Base-by-base conservation (phyloP, 192 early-diverging fungal species). In the Obelidium mucronatum region DNA sequence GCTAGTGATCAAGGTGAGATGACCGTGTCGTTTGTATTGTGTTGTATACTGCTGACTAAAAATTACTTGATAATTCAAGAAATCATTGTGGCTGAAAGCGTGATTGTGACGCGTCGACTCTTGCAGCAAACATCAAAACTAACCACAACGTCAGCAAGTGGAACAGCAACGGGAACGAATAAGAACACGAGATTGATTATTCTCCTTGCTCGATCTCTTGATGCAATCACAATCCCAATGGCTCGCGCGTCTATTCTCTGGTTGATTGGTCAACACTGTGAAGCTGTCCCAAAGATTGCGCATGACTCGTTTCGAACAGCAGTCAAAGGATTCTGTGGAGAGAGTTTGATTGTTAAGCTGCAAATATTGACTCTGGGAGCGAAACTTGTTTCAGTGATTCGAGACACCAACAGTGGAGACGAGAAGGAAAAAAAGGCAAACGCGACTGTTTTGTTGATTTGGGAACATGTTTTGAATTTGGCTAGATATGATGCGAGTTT, bases 401-500 rank as follows among this genome's bases (percentile, higher is more conserved):
- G 74, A 22, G 73, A 53, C 34, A 44, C 76, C 22, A 51, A 22
- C 30, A 76, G 26, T 33, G 77, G 73, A 48, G 75, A 39, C n/a
- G 35, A 54, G 30, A 13, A 24, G 34, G 31, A n/a, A 26, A 30
- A 52, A 48, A 42, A 68, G 31, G 44, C 48, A 33, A 42, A 67
- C 6, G 24, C 1, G 60, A 58, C 67, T 22, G 39, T 77, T 6
- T n/a, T 34, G 58, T 77, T 82, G 0, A 71, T 95, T 26, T 87
- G 92, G 44, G 85, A 91, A 53, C 94, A 96, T 80, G 77, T 95
- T 35, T 89, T 96, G 54, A 90, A 94, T 42, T 80, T 99, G 69
- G 95, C 96, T 1, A 82, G 93, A n/a, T 97, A 92, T 75, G 98
- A 99, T 80, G 80, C 88, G 24, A 86, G 92, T 75, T 97, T 92